These are phyloP conservation scores for Kwoniella dendrophila DNA, from an alignment of 768 basidiomycete genomes.

Conservation along the genomic window DNA sequence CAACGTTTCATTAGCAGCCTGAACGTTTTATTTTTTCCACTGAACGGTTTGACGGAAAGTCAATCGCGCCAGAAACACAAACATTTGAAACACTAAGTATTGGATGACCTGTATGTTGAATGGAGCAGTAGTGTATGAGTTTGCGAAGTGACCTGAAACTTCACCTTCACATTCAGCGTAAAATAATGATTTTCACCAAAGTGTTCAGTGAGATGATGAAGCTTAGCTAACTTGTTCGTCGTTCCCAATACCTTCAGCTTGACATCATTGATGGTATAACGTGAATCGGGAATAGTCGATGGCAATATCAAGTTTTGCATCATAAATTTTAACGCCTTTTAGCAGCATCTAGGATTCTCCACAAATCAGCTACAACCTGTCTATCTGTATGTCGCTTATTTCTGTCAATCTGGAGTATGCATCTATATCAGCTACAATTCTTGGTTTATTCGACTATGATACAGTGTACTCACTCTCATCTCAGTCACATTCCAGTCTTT, in stretches of 20 bases:
- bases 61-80: too few relatives aligned
- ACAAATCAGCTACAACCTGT: constrained; percentile 91
- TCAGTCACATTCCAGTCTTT: constrained; percentile 98
- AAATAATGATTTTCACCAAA: too few relatives aligned
- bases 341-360: constrained; percentile 75
- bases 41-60: too few relatives aligned
- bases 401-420: constrained; percentile 73
- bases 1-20: too few relatives aligned
- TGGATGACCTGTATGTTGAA: too few relatives aligned
- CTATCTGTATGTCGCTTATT: constrained; percentile 89
- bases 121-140: too few relatives aligned
- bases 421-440: neutral
- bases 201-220: too few relatives aligned
- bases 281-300: neutral
- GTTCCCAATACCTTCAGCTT: neutral
- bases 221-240: too few relatives aligned
- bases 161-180: too few relatives aligned
- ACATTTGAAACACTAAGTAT: too few relatives aligned
- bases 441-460: neutral
- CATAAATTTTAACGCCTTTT: constrained; percentile 14
- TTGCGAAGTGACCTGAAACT: too few relatives aligned
- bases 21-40: too few relatives aligned
- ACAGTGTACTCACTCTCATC: constrained; percentile 67
- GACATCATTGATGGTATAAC: neutral
- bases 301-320: neutral